Evolutionary conservation across 768 basidiomycete genomes (phyloP), one percentile per base, ranked within the genome.

Genomic region (Rhizopogon sp.): DNA sequence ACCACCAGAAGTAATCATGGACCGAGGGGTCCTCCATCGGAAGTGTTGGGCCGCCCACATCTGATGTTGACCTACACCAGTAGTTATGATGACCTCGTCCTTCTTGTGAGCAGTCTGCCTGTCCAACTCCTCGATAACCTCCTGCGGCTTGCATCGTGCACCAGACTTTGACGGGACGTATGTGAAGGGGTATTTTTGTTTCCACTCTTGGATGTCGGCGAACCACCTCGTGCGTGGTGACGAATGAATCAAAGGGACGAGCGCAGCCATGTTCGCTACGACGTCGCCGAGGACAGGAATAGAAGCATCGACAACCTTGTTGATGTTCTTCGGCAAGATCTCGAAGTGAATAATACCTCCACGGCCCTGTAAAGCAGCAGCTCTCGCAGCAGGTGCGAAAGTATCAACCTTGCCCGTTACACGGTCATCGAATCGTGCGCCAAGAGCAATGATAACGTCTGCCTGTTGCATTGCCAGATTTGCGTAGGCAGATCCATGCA

Each of bases 261-360:
- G 81, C 13, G 84, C 75, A 7, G 81, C 83, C 62, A 99, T 72
- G 68, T 90, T 94, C 51, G 86, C 76, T 29, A 89, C 81, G 54
- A 98, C 96, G 67, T 99, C 97, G 37, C 97, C 97, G 31, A 97
- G 79, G 65, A 99, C 79, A 47, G 97, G 93, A 55, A 98, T 90
- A 45, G 89, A 85, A 20, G 97, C 96, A 51, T 99, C 85, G 52
- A 98, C 84, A 57, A 99, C 94, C 73, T 99, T 99, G 82, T 99
- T 99, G 72, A 99, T 81, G 72, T 99, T 99, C 80, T 99, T 98
- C 44, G 97, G 93, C 76, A 85, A 84, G 61, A 98, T 95, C 76
- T 99, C 97, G 66, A 99, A 98, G 76, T 99, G 97, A 66, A 99
- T 97, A 75, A 99, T 95, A 35, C 97, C 97, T 10, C 97, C 97